Conservation (phyloP, 2,329 filamentous ascomycete genomes). For the Metarhizium brunneum region DNA sequence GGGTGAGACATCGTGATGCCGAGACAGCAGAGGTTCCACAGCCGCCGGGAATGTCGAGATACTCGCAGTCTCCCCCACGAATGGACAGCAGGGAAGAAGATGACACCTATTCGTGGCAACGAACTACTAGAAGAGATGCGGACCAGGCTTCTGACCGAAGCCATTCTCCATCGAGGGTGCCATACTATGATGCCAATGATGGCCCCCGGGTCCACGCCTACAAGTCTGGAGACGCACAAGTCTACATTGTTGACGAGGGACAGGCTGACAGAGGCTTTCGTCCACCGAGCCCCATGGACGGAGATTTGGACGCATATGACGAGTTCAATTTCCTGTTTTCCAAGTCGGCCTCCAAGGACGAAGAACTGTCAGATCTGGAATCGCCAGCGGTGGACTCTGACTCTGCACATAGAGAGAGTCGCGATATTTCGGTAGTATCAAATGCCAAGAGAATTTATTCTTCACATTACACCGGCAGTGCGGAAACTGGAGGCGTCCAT, state of each 20-base stretch:
- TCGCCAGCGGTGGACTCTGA: slow-evolving; percentile 16
- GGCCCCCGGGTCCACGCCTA: neutral
- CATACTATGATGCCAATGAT: neutral
- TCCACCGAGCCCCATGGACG: slow-evolving; percentile 8
- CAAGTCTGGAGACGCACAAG: neutral
- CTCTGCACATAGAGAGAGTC: slow-evolving; percentile 9
- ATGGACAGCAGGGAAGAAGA: neutral
- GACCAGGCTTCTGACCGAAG: neutral
- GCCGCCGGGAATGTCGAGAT: neutral
- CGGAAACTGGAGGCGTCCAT: slow-evolving; percentile 26
- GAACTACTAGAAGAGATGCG: neutral
- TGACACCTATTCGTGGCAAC: neutral
- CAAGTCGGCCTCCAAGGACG: slow-evolving; percentile 14
- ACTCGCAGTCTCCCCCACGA: neutral
- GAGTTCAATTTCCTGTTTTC: slow-evolving; percentile 18
- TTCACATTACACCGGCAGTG: slow-evolving; percentile 29
- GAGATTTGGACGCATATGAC: slow-evolving; percentile 20
- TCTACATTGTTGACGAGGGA: neutral
- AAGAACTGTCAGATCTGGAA: slow-evolving; percentile 20
- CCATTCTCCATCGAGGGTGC: neutral
- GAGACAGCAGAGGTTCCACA: neutral
- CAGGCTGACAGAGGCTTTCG: neutral
- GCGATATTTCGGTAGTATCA: slow-evolving; percentile 1
- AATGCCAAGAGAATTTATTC: slow-evolving; percentile 19
- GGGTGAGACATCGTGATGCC: neutral